Percentiles rank a stretch among this genome's conserved stretches.
Conservation (phyloP, 257 asterid species). For the Nicotiana paniculata region DNA sequence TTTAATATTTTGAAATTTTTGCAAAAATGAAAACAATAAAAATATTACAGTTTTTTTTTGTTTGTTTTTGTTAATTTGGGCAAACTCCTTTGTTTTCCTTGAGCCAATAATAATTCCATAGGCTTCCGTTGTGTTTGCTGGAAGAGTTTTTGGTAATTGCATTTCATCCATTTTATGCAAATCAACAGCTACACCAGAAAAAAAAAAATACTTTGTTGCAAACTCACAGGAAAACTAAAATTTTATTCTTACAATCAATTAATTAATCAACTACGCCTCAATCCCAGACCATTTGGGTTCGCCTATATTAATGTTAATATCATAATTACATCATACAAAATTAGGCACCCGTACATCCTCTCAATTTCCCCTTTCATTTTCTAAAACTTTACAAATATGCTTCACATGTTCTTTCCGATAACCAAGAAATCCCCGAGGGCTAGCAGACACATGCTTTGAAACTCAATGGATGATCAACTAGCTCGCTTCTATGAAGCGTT, state of each 20-base stretch:
- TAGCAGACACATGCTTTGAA: background rate
- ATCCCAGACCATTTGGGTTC: background rate
- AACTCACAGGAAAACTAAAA: background rate
- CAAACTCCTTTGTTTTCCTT: too few relatives aligned
- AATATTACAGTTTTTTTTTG: too few relatives aligned
- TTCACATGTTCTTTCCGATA: background rate
- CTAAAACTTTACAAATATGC: background rate
- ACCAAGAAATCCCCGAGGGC: background rate
- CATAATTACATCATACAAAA: background rate
- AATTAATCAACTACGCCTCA: background rate
- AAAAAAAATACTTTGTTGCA: background rate
- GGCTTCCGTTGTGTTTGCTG: background rate
- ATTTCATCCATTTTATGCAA: background rate
- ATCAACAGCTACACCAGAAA: background rate
- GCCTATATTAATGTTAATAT: background rate
- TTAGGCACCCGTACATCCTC: background rate
- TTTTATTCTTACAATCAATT: too few relatives aligned
- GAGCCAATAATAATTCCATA: too few relatives aligned
- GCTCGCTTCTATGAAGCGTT: background rate
- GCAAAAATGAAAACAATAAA: too few relatives aligned
- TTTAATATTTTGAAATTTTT: too few relatives aligned
- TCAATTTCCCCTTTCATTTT: background rate
- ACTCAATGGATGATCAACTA: background rate
- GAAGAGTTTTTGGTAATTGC: background rate
- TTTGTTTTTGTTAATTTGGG: too few relatives aligned